These are phyloP conservation scores for Dendrostoma leiphaemia DNA, from an alignment of 2,329 filamentous ascomycete genomes.

Conservation along the genomic window DNA sequence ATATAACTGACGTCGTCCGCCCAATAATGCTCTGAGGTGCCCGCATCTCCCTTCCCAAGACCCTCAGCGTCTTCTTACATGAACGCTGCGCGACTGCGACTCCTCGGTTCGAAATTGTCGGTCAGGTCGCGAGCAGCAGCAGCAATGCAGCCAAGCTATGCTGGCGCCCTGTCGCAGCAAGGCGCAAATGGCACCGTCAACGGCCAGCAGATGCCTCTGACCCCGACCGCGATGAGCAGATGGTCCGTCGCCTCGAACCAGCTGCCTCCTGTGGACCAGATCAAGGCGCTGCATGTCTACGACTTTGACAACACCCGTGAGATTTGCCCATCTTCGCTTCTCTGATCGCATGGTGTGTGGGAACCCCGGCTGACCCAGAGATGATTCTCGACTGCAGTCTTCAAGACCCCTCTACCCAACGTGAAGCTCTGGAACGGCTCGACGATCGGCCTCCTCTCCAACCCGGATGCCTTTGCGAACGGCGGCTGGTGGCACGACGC, in stretches of 20 bases:
- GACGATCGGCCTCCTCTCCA: slow-evolving; percentile 75
- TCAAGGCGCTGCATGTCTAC: slow-evolving; percentile 86
- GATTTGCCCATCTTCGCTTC: slow-evolving; percentile 28
- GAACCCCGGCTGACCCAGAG: slow-evolving; percentile 17
- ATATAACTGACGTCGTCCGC: neutral
- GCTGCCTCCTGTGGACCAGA: slow-evolving; percentile 48
- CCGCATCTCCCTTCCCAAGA: too few relatives aligned
- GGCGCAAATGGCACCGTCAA: neutral
- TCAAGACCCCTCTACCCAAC: slow-evolving; percentile 88
- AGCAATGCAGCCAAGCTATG: slow-evolving; percentile 14
- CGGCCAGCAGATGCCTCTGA: slow-evolving; percentile 14
- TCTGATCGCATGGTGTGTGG: neutral
- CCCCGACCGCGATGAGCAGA: slow-evolving; percentile 19
- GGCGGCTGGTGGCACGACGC: slow-evolving; percentile 98
- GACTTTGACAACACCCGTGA: slow-evolving; percentile 96
- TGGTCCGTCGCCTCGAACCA: slow-evolving; percentile 19
- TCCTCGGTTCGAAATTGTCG: neutral
- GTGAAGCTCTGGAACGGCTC: slow-evolving; percentile 78
- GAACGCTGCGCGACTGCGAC: slow-evolving; percentile 7
- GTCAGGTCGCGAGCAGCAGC: neutral
- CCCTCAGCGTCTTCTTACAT: neutral
- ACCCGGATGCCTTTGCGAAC: slow-evolving; percentile 71
- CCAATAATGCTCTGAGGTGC: neutral
- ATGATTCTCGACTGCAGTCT: slow-evolving; percentile 55
- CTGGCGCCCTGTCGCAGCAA: slow-evolving; percentile 14